Percentiles rank a stretch among this genome's conserved stretches.
Evolutionary conservation across 176 grass and related monocot genomes (phyloP).

Genomic region (Musa schizocarpa): DNA sequence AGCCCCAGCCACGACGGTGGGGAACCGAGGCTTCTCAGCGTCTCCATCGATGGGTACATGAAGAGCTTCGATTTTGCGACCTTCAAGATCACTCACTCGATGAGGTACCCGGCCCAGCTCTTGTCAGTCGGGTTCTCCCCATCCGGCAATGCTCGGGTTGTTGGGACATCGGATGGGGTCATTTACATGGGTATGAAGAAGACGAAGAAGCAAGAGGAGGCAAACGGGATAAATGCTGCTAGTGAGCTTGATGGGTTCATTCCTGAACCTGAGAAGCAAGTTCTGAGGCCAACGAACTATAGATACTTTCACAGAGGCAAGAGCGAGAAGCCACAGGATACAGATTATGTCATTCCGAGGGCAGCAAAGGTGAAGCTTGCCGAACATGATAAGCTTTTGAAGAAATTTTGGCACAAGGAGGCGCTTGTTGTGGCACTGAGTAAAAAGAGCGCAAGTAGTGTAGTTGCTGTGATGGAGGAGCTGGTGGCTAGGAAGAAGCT

Average conservation of each 20-base stretch:
- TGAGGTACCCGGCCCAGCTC: slow-evolving; percentile 59
- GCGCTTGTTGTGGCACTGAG: slow-evolving; percentile 54
- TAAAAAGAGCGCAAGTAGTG: slow-evolving; percentile 40
- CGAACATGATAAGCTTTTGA: slow-evolving; percentile 72
- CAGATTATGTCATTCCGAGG: slow-evolving; percentile 52
- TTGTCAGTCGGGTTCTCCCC: slow-evolving; percentile 76
- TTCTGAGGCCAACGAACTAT: slow-evolving; percentile 34
- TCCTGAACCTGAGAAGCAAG: slow-evolving; percentile 31
- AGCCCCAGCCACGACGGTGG: slow-evolving; percentile 5
- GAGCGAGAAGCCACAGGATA: slow-evolving; percentile 51
- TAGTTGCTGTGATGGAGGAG: slow-evolving; percentile 81
- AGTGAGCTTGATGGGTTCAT: slow-evolving; percentile 37
- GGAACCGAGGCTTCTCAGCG: slow-evolving; percentile 63
- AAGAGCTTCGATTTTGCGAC: slow-evolving; percentile 75
- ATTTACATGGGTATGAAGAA: slow-evolving; percentile 67
- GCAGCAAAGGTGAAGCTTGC: slow-evolving; percentile 61
- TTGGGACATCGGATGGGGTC: slow-evolving; percentile 62
- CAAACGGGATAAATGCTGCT: slow-evolving; percentile 2
- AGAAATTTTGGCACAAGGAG: slow-evolving; percentile 78
- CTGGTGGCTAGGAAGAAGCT: slow-evolving; percentile 77
- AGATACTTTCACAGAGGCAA: slow-evolving; percentile 67
- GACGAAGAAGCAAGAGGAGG: slow-evolving; percentile 31
- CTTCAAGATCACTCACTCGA: slow-evolving; percentile 66
- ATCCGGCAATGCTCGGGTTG: slow-evolving; percentile 42
- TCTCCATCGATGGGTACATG: slow-evolving; percentile 91